Base-by-base conservation (phyloP, 2,329 filamentous ascomycete genomes). In the Mariannaea sp. region DNA sequence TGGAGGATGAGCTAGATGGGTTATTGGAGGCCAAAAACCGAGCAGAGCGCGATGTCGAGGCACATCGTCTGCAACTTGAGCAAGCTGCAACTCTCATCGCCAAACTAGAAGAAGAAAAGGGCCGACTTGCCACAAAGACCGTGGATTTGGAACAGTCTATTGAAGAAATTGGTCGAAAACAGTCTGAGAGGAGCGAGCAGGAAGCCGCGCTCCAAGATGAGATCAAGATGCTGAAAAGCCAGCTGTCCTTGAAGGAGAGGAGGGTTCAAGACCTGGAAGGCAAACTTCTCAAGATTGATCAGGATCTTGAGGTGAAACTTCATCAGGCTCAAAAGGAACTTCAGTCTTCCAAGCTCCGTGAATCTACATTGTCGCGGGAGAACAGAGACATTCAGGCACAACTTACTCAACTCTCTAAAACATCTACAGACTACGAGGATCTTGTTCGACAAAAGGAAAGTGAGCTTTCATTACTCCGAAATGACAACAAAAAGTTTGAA, bases 361-460 rank as follows among this genome's bases (percentile, higher is more conserved):
- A 96, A 64, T 85, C 87, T 46, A 87, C 91, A 16, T 80, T 97
- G 1, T 71, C 85, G 2, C 85, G 87, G 5, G 93, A 99, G 68
- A 95, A 96, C 62, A 83, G 85, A 10, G 85, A 89, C 38, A 84
- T 96, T 40, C 88, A 95, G 48, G 84, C 92, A 64, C 92, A 97
- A 65, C 85, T 99, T 47, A 83, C 89, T 0, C 87, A 96, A 61
- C 78, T 99, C 14, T 94, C 94, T 0, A 86, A 90, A 42, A 97
- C 93, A 0, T 96, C 93, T 1, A 95, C 92, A 0, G 91, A 92
- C 67, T 97, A 96, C 61, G 94, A 99, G 72, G 93, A 97, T 65
- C 82, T 97, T 36, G 88, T 99, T 19, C 84, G 92, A 19, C 87
- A 89, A 54, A 99, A 97, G 70, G 94, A 99, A 69, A 96, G 92